Conservation (phyloP, 1,139 yeast species). For the Blastobotrys apis region DNA sequence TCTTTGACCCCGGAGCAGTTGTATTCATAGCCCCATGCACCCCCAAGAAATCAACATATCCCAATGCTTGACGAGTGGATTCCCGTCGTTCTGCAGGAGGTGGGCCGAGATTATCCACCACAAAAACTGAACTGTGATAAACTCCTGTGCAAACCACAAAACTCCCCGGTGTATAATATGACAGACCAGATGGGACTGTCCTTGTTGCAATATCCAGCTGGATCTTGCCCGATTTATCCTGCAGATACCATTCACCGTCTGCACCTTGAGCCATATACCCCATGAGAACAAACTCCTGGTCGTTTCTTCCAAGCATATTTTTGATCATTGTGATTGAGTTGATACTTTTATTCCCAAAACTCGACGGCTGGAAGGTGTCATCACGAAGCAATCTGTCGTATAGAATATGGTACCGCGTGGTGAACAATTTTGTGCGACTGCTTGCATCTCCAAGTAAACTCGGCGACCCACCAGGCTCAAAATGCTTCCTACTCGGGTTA, state of each 20-base stretch:
- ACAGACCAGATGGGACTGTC: constrained; percentile 59
- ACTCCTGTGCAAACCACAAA: constrained; percentile 82
- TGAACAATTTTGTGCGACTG: constrained; percentile 35
- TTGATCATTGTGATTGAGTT: constrained; percentile 67
- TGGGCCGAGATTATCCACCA: constrained; percentile 73
- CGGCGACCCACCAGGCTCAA: constrained; percentile 36
- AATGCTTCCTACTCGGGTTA: constrained; percentile 63
- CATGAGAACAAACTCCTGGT: constrained; percentile 66
- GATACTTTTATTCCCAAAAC: constrained; percentile 27
- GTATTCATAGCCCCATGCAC: constrained; percentile 42
- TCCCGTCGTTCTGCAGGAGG: constrained; percentile 85
- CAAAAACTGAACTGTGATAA: constrained; percentile 63
- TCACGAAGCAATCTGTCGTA: constrained; percentile 71
- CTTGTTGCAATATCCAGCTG: constrained; percentile 54
- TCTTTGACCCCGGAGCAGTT: constrained; percentile 14
- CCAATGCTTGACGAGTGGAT: constrained; percentile 61
- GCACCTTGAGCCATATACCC: constrained; percentile 66
- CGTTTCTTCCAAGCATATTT: constrained; percentile 80
- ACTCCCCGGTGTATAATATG: constrained; percentile 75
- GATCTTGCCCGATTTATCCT: constrained; percentile 78
- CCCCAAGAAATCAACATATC: constrained; percentile 76
- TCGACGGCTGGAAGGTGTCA: constrained; percentile 58
- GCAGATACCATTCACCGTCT: constrained; percentile 68
- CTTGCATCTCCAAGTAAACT: constrained; percentile 32
- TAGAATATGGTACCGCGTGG: constrained; percentile 54